phyloP scores from a whole-genome alignment of 148 eudicot species.

The Pouteria glomerata region DNA sequence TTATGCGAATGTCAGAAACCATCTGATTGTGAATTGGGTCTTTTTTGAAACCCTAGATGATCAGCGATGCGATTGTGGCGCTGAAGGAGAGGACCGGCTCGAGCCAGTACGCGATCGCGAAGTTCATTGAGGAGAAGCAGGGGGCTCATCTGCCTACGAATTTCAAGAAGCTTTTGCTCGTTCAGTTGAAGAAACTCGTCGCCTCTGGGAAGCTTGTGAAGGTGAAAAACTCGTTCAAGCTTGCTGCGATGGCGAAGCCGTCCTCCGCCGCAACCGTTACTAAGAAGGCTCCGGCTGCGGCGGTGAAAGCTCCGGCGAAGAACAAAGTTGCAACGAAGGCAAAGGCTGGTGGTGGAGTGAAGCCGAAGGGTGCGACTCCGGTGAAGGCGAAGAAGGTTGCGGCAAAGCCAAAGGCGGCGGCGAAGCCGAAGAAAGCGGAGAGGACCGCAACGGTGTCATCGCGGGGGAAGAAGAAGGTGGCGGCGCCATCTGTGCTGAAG shows the following conservation, averaged over 20 bases:
- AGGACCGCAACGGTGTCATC: conserved; percentile 16
- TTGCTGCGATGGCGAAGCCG: conserved; percentile 24
- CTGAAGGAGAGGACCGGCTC: conserved; percentile 82
- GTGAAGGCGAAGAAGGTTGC: conserved; percentile 26
- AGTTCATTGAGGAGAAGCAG: conserved; percentile 74
- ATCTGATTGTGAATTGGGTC: background rate
- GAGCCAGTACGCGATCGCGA: conserved; percentile 69
- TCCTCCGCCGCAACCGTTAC: conserved; percentile 1
- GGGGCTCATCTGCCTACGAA: conserved; percentile 48
- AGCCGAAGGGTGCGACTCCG: conserved; percentile 13
- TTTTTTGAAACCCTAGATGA: conserved; percentile 41
- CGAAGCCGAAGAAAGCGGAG: conserved; percentile 21
- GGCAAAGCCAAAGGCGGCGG: conserved; percentile 4
- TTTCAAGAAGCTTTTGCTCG: conserved; percentile 50
- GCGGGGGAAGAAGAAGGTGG: conserved; percentile 19
- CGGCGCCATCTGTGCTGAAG: background rate
- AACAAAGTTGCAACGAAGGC: conserved; percentile 19
- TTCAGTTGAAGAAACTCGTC: conserved; percentile 57
- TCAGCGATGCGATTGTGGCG: conserved; percentile 55
- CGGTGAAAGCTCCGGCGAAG: conserved; percentile 13
- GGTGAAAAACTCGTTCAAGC: conserved; percentile 69
- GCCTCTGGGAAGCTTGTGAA: conserved; percentile 57
- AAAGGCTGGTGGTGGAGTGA: conserved; percentile 14
- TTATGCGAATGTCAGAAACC: background rate
- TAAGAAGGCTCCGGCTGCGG: conserved; percentile 24